phyloP scores from a whole-genome alignment of 495 filamentous ascomycete genomes.

The Tuber calosporum region DNA sequence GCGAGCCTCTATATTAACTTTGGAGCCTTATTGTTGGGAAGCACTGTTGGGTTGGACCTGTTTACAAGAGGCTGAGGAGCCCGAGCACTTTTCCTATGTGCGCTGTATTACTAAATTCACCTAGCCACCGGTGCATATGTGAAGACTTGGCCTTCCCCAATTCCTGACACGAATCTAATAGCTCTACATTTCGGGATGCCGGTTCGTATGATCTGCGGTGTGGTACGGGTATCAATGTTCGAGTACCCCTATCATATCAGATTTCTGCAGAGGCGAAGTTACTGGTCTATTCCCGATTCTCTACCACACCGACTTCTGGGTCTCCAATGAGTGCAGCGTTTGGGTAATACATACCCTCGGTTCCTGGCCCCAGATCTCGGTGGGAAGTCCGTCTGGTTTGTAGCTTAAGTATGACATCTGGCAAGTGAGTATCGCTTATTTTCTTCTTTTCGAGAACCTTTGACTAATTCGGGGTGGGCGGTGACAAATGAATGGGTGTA shows the following conservation, averaged over 20 bases:
- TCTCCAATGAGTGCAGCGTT: not conserved
- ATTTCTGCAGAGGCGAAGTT: not conserved
- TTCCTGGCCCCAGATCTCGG: not conserved
- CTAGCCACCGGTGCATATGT: not conserved
- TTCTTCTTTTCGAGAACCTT: not conserved
- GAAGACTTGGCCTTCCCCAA: not conserved
- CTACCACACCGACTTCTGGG: not conserved
- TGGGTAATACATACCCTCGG: not conserved
- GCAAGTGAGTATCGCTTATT: not conserved
- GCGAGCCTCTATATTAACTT: not conserved
- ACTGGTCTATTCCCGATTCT: not conserved
- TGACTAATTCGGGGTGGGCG: not conserved
- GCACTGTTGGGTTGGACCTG: slow-evolving; percentile 1
- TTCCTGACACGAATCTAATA: not conserved
- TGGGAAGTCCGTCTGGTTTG: not conserved
- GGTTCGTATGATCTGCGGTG: not conserved
- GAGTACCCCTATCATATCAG: no score
- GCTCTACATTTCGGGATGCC: not conserved
- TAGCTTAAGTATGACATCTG: not conserved
- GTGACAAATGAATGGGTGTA: not conserved
- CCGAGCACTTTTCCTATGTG: not conserved
- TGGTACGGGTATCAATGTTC: not conserved
- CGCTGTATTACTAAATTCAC: not conserved
- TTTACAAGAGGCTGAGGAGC: not conserved
- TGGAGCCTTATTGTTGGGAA: not conserved